Evolutionary conservation across 73 alveolate species (phyloP), one percentile per base, ranked within the genome.

Genomic region (Paramecium caudatum): DNA sequence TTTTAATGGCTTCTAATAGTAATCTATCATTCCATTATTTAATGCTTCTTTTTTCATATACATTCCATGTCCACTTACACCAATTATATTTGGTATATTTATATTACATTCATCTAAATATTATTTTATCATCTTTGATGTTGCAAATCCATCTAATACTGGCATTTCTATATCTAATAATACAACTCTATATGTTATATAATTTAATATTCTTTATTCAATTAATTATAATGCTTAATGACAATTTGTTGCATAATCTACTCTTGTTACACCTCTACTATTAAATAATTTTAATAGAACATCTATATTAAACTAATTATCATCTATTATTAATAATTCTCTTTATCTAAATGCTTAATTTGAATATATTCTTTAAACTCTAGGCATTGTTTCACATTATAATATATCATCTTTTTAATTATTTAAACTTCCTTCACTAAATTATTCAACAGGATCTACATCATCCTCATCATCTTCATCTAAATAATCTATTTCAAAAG

Each of bases 131-230:
- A 27, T 43, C 7, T 45, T 74, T 6, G 43, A 30, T 41, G 88
- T 74, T 2, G 33, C 65, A 21, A 74, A 74, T 0, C 88, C 88
- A 74, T 74, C 88, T 6, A 45, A 39, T 9, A 74, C 21, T 19
- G 88, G 88, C 88, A 74, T 74, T 74, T 74, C 88, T 1, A 74
- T 39, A 39, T 74, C 88, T 1, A 74, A 21, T 3, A 74, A 43
- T 19, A 74, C 43, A 3, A 74, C 62, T 74, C 68, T 12, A 15
- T 74, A 74, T 15, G 5, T 41, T 9, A 43, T 45, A 41, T 74
- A 27, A 23, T 41, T 41, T 74, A 13, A 1, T 9, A 74, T 74
- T 74, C 47, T 37, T 21, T 36, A 32, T 34, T 37, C 39, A 36
- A 74, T 3, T 34, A 74, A 21, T 45, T 74, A 15, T n/a, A 74